Conservation (phyloP, 306 rosid genomes). For the Cucurbita pepo region DNA sequence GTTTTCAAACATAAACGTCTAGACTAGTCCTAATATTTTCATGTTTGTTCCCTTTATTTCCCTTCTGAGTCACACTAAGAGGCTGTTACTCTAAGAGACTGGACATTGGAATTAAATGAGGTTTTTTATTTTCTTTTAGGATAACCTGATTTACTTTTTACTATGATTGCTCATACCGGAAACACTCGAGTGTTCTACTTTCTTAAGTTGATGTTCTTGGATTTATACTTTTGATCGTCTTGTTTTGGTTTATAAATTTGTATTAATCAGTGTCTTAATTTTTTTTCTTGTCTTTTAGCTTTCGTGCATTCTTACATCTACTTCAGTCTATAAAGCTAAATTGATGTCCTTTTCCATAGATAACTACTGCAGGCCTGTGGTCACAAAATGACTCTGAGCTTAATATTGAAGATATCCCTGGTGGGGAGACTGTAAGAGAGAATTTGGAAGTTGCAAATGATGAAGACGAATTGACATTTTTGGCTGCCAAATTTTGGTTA, state of each 20-base stretch:
- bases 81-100: neutral
- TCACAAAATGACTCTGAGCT: conserved; percentile 46
- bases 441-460: conserved; percentile 36
- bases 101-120: neutral
- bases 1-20: neutral
- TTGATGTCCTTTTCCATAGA: conserved; percentile 21
- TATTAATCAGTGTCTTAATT: neutral
- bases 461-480: conserved; percentile 45
- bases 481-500: conserved; percentile 51
- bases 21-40: neutral
- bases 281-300: neutral
- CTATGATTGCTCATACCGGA: neutral
- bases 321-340: conserved; percentile 2
- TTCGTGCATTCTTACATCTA: neutral
- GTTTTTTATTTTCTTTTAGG: neutral
- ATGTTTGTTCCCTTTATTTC: neutral
- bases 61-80: neutral
- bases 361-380: conserved; percentile 82
- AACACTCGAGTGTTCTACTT: neutral
- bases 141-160: neutral
- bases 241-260: neutral
- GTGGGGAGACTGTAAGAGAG: conserved; percentile 17
- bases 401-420: conserved; percentile 22
- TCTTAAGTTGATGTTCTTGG: neutral
- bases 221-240: neutral